Evolutionary conservation across 352 stramenopile genomes (phyloP).

Genomic region (Globisporangium acanthophoron): DNA sequence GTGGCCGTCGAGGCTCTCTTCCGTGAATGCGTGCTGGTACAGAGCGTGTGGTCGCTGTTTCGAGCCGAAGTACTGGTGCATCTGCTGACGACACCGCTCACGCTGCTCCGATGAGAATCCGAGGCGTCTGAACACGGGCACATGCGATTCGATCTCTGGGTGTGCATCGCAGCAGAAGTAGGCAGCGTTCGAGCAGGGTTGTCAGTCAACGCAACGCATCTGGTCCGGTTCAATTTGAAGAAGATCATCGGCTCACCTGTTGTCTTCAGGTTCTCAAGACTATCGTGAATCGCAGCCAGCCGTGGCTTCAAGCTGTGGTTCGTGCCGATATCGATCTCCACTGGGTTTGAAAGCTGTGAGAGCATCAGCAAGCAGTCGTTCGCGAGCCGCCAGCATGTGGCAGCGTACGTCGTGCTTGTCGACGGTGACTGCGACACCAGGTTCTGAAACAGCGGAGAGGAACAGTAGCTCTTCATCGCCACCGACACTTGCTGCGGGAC

Average conservation of each 20-base stretch:
- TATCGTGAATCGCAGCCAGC: background rate
- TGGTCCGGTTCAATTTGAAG: background rate
- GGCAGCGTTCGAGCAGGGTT: background rate
- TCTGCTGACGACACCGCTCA: constrained; percentile 5
- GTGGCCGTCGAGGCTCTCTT: constrained; percentile 10
- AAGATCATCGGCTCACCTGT: background rate
- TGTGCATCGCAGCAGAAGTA: too few species aligned
- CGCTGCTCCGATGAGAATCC: constrained; percentile 16
- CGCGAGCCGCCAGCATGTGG: background rate
- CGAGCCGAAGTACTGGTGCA: constrained; percentile 28
- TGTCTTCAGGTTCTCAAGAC: background rate
- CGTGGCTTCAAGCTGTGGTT: background rate
- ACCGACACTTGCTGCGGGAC: background rate
- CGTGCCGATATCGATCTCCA: background rate
- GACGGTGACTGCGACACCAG: background rate
- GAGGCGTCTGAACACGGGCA: constrained; percentile 23
- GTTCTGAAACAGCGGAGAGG: background rate
- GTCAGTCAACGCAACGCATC: background rate
- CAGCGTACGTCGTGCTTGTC: background rate
- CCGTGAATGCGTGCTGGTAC: constrained; percentile 44
- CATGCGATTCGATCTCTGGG: constrained; percentile 10
- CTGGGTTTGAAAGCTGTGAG: background rate
- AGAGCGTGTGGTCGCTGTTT: constrained; percentile 29
- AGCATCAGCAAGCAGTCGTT: constrained; percentile 1
- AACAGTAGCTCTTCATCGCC: constrained; percentile 5